Base-by-base conservation (phyloP, 371 early-diverging fungal species). In the Mucor velutinosus region DNA sequence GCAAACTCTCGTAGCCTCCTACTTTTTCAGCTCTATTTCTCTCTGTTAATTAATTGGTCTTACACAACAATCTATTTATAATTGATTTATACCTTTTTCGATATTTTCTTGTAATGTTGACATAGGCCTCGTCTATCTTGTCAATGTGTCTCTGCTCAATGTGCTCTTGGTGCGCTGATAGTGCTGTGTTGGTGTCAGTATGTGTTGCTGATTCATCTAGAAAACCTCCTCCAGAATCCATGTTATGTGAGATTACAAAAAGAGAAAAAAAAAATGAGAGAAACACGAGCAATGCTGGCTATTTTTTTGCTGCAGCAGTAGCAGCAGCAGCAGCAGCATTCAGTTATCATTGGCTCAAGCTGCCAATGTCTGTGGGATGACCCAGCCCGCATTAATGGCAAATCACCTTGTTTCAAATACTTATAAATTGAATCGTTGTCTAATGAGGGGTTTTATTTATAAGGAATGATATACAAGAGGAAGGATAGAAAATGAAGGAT, bases 71-170 rank as follows among this genome's bases (percentile, higher is more conserved):
- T 65, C 60, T 58, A 17, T 49, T 27, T 51, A 65, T 69, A 35
- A 49, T 49, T 21, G 15, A n/a, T 33, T 25, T 60, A 51, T 62
- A 72, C 77, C 77, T 66, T 66, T 77, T 77, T 30, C 73, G 75
- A 70, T 69, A 77, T 55, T 75, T 75, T 49, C 77, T 67, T 47
- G 65, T 58, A n/a, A 77, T 57, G 39, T 72, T 62, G 15, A 27
- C 41, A 64, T 67, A 60, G 12, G 63, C 67, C 49, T 72, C 59
- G 33, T 72, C 64, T 23, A 72, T 58, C 25, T 60, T 72, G 5
- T 69, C 70, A 3, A 60, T 25, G 11, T 64, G 47, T 25, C 33
- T 27, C 33, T 63, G 51, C 45, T 69, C 64, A 19, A 55, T 56
- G 23, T 15, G 27, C 14, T 68, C 30, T 56, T 56, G 56, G 0